phyloP scores from a whole-genome alignment of 1,284 basidiomycete species.

The Quambalaria eucalypti region DNA sequence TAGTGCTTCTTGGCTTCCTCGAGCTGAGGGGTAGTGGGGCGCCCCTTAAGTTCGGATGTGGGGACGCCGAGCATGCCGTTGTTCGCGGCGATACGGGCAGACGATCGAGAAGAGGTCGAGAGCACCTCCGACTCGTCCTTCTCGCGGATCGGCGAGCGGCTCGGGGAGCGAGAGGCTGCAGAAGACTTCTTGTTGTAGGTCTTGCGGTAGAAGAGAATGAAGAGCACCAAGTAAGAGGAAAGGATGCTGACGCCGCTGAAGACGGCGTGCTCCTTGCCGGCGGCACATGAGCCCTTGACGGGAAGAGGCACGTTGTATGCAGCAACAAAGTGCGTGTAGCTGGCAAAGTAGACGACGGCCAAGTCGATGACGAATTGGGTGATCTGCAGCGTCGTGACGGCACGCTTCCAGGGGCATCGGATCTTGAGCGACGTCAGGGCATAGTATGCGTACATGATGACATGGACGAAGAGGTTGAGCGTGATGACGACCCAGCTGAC shows the following conservation, averaged over 20 bases:
- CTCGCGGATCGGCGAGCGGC: not conserved
- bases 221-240: constrained; percentile 60
- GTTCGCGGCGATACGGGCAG: not conserved
- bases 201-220: constrained; percentile 46
- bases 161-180: not conserved
- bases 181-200: constrained; percentile 40
- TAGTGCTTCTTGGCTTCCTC: not conserved
- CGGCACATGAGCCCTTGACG: constrained; percentile 68
- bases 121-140: constrained; percentile 1
- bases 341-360: constrained; percentile 22
- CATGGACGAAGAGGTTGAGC: constrained; percentile 88
- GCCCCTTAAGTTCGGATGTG: not conserved
- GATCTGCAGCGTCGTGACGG: constrained; percentile 91
- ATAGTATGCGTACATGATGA: constrained; percentile 64
- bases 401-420: constrained; percentile 70
- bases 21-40: constrained; percentile 7
- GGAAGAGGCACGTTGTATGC: constrained; percentile 54
- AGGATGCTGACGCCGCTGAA: constrained; percentile 79
- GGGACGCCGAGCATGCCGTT: not conserved
- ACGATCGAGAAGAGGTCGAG: not conserved
- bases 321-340: constrained; percentile 48
- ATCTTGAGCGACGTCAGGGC: constrained; percentile 36
- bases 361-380: constrained; percentile 34
- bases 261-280: constrained; percentile 79
- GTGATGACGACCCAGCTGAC: constrained; percentile 14